Conservation (phyloP, 345 rosid species). For the Nasturtium officinale region DNA sequence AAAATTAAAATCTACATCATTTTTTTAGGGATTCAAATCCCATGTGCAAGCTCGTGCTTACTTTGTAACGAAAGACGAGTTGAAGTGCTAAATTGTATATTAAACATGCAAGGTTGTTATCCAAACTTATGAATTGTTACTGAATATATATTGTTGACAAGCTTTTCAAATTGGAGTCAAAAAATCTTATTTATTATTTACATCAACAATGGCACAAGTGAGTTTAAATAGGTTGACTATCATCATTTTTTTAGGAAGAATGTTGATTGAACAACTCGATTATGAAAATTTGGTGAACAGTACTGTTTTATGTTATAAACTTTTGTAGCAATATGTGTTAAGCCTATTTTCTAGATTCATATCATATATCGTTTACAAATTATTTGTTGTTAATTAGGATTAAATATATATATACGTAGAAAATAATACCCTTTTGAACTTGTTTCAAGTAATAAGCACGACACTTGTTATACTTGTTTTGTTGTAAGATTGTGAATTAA, state of each 20-base stretch:
- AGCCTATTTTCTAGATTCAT: too few relatives aligned
- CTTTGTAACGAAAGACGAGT: not conserved
- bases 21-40: not conserved
- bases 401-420: not conserved
- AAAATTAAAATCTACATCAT: not conserved
- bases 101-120: not conserved
- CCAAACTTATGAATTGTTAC: not conserved
- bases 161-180: too few relatives aligned
- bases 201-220: too few relatives aligned
- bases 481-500: not conserved
- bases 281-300: not conserved
- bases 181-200: too few relatives aligned
- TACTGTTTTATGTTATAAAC: not conserved
- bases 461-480: not conserved
- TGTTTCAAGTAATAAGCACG: not conserved
- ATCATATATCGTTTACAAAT: not conserved
- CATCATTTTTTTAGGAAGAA: not conserved
- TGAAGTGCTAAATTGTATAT: not conserved
- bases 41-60: not conserved
- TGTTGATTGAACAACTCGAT: not conserved
- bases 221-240: not conserved
- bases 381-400: not conserved
- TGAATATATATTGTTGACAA: not conserved
- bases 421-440: not conserved
- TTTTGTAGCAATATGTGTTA: too few relatives aligned